Evolutionary conservation across 2,329 filamentous ascomycete genomes (phyloP).

Genomic region (Salinomyces thailandicus): DNA sequence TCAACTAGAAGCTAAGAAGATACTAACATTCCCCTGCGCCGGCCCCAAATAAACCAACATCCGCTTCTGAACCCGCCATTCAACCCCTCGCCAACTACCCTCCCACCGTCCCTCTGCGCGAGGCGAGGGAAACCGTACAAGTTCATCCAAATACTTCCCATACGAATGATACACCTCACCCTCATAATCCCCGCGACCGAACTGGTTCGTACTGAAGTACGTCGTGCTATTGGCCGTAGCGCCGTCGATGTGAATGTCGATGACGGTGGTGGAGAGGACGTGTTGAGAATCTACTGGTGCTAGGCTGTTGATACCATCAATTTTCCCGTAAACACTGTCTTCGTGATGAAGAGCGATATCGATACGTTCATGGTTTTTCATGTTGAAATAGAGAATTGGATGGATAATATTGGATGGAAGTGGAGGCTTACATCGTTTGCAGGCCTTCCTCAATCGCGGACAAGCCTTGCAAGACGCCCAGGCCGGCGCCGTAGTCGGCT

Average conservation of each 20-base stretch:
- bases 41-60: background rate
- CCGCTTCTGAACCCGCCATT: background rate
- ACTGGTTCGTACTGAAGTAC: background rate
- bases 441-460: background rate
- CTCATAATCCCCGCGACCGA: constrained; percentile 1
- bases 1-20: background rate
- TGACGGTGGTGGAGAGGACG: background rate
- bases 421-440: background rate
- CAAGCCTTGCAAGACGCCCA: background rate
- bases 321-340: no score
- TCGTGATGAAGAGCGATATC: no score
- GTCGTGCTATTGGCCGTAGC: background rate
- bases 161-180: constrained; percentile 3
- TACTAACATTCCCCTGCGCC: background rate
- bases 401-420: no score
- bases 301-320: no score
- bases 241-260: constrained; percentile 1
- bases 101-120: no score
- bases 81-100: no score
- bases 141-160: constrained; percentile 3
- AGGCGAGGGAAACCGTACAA: no score
- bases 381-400: background rate
- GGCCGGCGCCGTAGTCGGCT: constrained; percentile 2
- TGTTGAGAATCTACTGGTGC: constrained; percentile 2
- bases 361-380: no score